phyloP scores from a whole-genome alignment of 139 green algal genomes.

The Mychonastes homosphaera region DNA sequence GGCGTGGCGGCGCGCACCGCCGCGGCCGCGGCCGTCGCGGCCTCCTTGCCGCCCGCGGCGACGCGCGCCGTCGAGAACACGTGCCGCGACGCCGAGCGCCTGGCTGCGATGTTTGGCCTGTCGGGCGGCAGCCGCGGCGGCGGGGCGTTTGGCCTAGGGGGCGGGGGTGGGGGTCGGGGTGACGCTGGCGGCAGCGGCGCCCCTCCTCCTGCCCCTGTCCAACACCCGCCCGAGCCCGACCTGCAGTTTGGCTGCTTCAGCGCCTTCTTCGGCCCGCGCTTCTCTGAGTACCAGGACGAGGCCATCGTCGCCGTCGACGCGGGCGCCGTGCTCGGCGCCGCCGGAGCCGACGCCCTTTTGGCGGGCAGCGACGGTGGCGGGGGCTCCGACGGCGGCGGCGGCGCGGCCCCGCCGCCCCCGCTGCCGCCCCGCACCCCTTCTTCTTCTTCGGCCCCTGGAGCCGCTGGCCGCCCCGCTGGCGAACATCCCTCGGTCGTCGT shows the following conservation, averaged over 20 bases:
- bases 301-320: constrained; percentile 50
- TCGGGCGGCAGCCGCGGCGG: too few species aligned
- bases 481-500: constrained; percentile 1
- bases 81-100: neutral
- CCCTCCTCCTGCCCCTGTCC: neutral
- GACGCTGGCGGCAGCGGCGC: neutral
- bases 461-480: neutral
- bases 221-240: constrained; percentile 26
- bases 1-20: neutral
- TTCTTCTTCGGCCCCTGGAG: neutral
- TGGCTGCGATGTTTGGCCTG: too few species aligned
- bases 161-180: neutral
- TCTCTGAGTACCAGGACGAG: constrained; percentile 2
- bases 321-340: neutral
- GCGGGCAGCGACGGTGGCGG: neutral
- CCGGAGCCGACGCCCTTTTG: neutral
- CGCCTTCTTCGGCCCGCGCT: constrained; percentile 29
- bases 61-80: neutral
- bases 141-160: too few species aligned
- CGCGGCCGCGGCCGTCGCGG: neutral
- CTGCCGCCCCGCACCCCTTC: too few species aligned
- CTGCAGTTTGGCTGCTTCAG: constrained; percentile 46
- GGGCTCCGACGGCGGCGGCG: too few species aligned
- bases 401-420: too few species aligned
- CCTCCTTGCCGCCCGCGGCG: neutral